Conservation (phyloP, 257 asterid species). For the Cordia subcordata region DNA sequence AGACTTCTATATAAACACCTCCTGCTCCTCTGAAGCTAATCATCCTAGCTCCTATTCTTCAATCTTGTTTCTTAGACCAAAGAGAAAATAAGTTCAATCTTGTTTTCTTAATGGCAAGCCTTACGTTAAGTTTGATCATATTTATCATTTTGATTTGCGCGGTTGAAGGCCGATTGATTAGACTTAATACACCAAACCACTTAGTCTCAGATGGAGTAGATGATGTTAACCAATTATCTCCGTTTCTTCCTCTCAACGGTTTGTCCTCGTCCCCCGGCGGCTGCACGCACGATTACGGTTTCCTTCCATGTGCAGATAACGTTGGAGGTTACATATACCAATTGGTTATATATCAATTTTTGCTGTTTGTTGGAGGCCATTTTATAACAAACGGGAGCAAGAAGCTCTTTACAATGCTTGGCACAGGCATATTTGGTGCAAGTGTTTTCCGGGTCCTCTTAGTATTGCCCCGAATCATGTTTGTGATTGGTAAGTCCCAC, state of each 20-base stretch:
- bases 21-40: not conserved
- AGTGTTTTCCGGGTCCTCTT: slow-evolving; percentile 31
- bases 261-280: not conserved
- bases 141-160: not conserved
- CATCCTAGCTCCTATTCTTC: too few relatives aligned
- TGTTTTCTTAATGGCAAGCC: slow-evolving; percentile 7
- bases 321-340: slow-evolving; percentile 39
- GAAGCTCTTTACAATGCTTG: slow-evolving; percentile 33
- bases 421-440: slow-evolving; percentile 45
- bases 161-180: slow-evolving; percentile 1
- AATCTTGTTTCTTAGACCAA: too few relatives aligned
- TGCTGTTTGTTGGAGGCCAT: slow-evolving; percentile 32
- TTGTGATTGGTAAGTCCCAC: slow-evolving; percentile 35
- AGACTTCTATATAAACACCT: not conserved
- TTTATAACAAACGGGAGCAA: slow-evolving; percentile 32
- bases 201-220: not conserved
- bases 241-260: not conserved
- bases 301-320: slow-evolving; percentile 32
- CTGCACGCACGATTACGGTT: not conserved
- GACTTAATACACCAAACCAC: slow-evolving; percentile 13
- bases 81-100: not conserved
- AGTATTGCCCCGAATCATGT: slow-evolving; percentile 32
- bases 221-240: not conserved
- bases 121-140: not conserved
- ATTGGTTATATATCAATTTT: slow-evolving; percentile 30